Evolutionary conservation across 208 protist species (phyloP).

Genomic region (Trypanosoma mega): DNA sequence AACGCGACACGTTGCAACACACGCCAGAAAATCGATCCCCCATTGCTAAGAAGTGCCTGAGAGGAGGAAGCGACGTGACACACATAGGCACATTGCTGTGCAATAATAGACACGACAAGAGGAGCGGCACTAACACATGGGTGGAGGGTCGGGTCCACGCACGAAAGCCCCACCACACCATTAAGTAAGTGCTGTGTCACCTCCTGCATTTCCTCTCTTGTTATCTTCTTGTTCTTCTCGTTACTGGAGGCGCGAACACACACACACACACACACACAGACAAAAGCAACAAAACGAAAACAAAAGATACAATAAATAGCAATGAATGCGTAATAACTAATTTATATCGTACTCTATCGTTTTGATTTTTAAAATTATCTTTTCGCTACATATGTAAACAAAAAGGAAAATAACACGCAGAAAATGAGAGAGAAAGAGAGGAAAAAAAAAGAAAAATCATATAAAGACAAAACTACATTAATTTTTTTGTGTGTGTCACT

Average conservation of each 20-base stretch:
- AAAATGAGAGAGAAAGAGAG: constrained; percentile 14
- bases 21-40: constrained; percentile 45
- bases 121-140: constrained; percentile 42
- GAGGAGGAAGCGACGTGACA: constrained; percentile 43
- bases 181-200: constrained; percentile 42
- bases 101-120: constrained; percentile 50
- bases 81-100: constrained; percentile 62
- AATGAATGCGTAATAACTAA: too few relatives aligned
- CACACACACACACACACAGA: too few relatives aligned
- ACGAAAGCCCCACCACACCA: constrained; percentile 51
- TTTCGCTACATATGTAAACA: constrained; percentile 10
- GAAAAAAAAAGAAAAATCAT: constrained; percentile 8
- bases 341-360: too few relatives aligned
- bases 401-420: constrained; percentile 2
- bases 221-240: background rate
- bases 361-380: too few relatives aligned
- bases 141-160: constrained; percentile 51
- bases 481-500: too few relatives aligned
- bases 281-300: too few relatives aligned
- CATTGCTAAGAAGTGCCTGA: constrained; percentile 53
- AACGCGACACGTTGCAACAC: constrained; percentile 38
- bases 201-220: constrained; percentile 24
- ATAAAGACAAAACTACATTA: too few relatives aligned
- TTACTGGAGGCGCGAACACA: too few relatives aligned
- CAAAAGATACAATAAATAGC: too few relatives aligned